Base-by-base conservation (phyloP, 805 yeast genomes). In the Candida gorgasii region DNA sequence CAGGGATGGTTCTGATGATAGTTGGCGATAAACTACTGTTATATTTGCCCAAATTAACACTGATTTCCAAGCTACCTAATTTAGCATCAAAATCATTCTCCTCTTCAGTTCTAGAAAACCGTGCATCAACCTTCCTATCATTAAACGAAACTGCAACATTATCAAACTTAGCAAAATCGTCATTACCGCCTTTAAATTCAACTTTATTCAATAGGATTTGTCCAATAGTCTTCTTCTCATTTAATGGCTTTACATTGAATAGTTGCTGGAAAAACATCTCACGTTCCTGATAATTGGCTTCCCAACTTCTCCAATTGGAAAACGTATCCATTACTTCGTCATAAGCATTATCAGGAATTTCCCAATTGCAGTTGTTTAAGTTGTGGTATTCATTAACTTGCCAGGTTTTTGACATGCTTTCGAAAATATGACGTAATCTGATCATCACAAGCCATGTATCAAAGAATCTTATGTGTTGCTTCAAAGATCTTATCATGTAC, bases 301-400 rank as follows among this genome's bases (percentile, higher is more conserved):
- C 99, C 97, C 98, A 90, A 45, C 81, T 80, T 69, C 97, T 78
- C 97, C 98, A 93, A 11, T 74, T 69, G 0, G 82, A 69, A 53
- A 89, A 89, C 1, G 81, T 71, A 3, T 72, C 64, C 17, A 79
- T 59, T 2, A 87, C 86, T 12, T 73, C 73, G 7, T 68, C 65
- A 45, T 72, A 69, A 0, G 89, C 89, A 46, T 72, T 65, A 0
- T 46, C 49, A 0, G 88, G 83, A 0, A 78, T 69, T 13, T 59
- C 58, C 69, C 79, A 73, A 0, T 61, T 46, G 1, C 58, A 49
- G 1, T 51, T 44, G 1, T 57, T 53, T 36, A 77, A 58, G 16
- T 51, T 41, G 1, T 53, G 36, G 29, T 72, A 67, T 4, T 65
- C 59, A 1, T 57, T 55, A 0, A 43, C 47, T 2, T 56, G 48